Base-by-base conservation (phyloP, 176 grass and related monocot species). In the Rhynchospora pubera region DNA sequence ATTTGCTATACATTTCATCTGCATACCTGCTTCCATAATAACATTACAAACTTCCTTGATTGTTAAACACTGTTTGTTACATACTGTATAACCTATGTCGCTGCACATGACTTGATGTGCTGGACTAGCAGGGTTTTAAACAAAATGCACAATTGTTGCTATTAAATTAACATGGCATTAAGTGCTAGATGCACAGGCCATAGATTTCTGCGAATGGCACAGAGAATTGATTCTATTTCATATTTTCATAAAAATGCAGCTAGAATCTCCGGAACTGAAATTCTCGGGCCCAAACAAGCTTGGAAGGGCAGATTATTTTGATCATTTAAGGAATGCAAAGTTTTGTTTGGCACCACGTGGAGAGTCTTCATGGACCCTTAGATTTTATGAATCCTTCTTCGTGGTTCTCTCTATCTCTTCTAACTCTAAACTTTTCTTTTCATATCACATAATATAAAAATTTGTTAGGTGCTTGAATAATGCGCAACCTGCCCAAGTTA, bases 331-430 rank as follows among this genome's bases (percentile, higher is more conserved):
- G 81, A 98, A 98, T 82, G 96, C 96, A 70, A 98, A 95, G 83
- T 98, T 93, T 65, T 95, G 96, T 80, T 82, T 98, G 83, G 92
- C 92, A 84, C 95, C 96, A 84, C 92, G 96, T 89, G 95, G 95
- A 51, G 90, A 94, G 79, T 98, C 96, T 7, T 98, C 95, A 8
- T 98, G 96, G 96, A 91, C 96, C 65, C 92, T 98, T 91, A 83
- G 92, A 59, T 98, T 98, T 65, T 95, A 90, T 26, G 90, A 94
- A 64, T 89, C 92, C 39, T 98, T 90, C 78, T 98, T 98, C 83
- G 92, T 98, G 96, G 96, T 91, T 18, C 69, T 26, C 83, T 84
- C 82, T 47, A 79, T 6, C 80, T 89, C 62, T 14, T 61, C 34
- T 62, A 48, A n/a, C 45, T 16, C 58, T n/a, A 43, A 87, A 28